phyloP scores from a whole-genome alignment of 768 basidiomycete species.

The Rhizopogon vinicolor region DNA sequence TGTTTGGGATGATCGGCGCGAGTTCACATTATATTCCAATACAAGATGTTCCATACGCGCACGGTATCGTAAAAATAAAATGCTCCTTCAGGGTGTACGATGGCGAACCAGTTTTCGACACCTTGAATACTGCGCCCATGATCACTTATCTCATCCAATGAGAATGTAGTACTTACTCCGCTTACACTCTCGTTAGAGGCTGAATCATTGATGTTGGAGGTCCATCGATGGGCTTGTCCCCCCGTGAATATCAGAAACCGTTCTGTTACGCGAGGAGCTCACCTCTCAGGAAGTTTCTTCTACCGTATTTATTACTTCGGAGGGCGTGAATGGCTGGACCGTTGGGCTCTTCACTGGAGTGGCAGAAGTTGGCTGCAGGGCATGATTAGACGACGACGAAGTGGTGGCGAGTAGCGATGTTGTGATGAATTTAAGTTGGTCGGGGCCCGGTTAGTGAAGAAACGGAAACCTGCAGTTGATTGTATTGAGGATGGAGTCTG shows the following conservation, averaged over 20 bases:
- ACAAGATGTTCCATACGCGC: slow-evolving; percentile 26
- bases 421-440: no score
- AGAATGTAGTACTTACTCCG: no score
- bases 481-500: no score
- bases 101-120: slow-evolving; percentile 30
- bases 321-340: neutral
- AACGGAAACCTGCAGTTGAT: no score
- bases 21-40: neutral
- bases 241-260: neutral
- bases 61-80: slow-evolving; percentile 43
- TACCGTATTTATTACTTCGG: neutral
- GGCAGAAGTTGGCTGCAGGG: neutral
- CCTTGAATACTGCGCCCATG: neutral
- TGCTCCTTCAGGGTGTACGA: slow-evolving; percentile 51
- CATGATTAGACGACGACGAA: neutral
- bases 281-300: neutral
- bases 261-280: neutral
- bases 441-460: no score
- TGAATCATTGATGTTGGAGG: no score
- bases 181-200: neutral
- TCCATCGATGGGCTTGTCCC: neutral
- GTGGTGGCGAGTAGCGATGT: neutral
- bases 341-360: neutral
- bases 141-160: neutral
- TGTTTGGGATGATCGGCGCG: slow-evolving; percentile 34